Evolutionary conservation across 352 stramenopile genomes (phyloP).

Genomic region (Globisporangium ultimum): DNA sequence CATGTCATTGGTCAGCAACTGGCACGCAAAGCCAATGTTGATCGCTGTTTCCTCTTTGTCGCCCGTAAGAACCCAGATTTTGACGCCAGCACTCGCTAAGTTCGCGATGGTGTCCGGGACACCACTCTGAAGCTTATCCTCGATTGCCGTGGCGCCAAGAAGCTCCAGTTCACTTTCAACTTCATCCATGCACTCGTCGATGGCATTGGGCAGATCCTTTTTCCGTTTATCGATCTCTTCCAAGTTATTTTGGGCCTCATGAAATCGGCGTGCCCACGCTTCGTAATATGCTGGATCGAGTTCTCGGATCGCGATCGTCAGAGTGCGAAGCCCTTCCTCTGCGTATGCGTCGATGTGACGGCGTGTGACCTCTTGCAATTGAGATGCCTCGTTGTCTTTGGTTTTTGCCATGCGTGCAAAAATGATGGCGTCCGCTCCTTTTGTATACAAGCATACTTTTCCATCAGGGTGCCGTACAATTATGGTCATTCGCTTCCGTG

Average conservation of each 20-base stretch:
- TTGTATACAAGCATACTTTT: constrained; percentile 63
- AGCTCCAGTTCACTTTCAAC: constrained; percentile 82
- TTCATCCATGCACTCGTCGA: constrained; percentile 78
- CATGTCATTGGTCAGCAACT: constrained; percentile 85
- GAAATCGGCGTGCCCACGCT: constrained; percentile 57
- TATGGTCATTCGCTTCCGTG: constrained; percentile 92
- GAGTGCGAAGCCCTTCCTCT: constrained; percentile 83
- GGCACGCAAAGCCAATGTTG: constrained; percentile 92
- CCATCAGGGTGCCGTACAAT: constrained; percentile 75
- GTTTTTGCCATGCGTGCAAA: constrained; percentile 44
- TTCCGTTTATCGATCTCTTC: constrained; percentile 80
- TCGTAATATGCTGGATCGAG: constrained; percentile 46
- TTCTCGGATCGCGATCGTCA: constrained; percentile 80
- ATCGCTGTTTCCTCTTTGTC: constrained; percentile 95
- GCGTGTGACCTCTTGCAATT: constrained; percentile 39
- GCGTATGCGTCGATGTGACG: constrained; percentile 81
- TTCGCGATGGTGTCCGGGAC: constrained; percentile 87
- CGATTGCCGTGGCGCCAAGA: constrained; percentile 90
- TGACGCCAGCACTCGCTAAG: constrained; percentile 83
- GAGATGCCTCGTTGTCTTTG: constrained; percentile 13
- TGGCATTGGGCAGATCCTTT: constrained; percentile 63
- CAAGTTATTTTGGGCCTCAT: constrained; percentile 66
- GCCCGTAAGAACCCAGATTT: constrained; percentile 93
- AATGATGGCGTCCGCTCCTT: constrained; percentile 73
- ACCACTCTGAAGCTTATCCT: constrained; percentile 92